These are phyloP conservation scores for Platismatia glauca DNA, from an alignment of 495 filamentous ascomycete genomes.

Conservation along the genomic window DNA sequence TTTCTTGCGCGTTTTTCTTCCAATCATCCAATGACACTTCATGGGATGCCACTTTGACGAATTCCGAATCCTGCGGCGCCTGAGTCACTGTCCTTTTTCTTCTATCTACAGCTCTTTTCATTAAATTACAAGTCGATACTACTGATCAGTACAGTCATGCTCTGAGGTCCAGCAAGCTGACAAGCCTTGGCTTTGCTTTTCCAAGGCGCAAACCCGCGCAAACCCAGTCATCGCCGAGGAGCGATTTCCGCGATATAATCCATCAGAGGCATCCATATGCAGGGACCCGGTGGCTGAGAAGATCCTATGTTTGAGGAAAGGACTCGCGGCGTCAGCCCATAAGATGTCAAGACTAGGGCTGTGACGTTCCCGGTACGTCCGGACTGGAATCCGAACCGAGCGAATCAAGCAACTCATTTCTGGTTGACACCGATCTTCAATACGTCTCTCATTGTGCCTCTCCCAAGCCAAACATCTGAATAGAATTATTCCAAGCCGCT, in stretches of 20 bases:
- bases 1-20: too few species aligned
- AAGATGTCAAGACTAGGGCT: not conserved
- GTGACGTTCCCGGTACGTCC: not conserved
- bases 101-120: not conserved
- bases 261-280: not conserved
- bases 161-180: not conserved
- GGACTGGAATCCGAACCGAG: not conserved
- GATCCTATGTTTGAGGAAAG: not conserved
- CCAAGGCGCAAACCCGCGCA: not conserved
- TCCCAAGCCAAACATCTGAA: slow-evolving; percentile 68
- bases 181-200: not conserved
- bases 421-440: not conserved
- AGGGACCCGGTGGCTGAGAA: not conserved
- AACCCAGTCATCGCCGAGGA: not conserved
- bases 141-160: not conserved
- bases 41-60: too few species aligned
- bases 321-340: not conserved
- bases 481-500: slow-evolving; percentile 77
- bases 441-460: slow-evolving; percentile 30
- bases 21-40: too few species aligned
- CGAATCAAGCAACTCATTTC: not conserved
- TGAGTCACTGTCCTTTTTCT: not conserved
- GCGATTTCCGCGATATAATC: not conserved
- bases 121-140: not conserved
- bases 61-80: too few species aligned